phyloP scores from a whole-genome alignment of 768 basidiomycete species.

The Naganishia vishniacii region DNA sequence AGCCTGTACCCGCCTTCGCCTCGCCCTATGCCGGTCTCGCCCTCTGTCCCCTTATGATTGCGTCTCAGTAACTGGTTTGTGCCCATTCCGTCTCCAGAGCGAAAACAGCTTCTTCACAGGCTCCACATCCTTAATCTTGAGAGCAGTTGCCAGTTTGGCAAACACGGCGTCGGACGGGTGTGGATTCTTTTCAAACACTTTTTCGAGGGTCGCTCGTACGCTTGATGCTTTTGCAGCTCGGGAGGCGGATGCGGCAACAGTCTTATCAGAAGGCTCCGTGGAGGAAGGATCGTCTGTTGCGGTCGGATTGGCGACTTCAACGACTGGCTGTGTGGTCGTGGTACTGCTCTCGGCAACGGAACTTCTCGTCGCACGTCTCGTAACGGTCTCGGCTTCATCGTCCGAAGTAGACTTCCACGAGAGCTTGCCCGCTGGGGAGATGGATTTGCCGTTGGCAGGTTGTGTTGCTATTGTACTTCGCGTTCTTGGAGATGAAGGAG shows the following conservation, averaged over 20 bases:
- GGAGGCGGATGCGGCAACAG: neutral
- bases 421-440: neutral
- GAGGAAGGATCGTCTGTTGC: neutral
- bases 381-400: too few species aligned
- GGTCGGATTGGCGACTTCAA: neutral
- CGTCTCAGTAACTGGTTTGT: too few species aligned
- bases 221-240: neutral
- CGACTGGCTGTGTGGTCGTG: neutral
- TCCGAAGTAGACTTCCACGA: neutral
- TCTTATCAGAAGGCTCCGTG: neutral
- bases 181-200: conserved; percentile 16
- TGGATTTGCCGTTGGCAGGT: neutral
- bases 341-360: neutral
- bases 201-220: conserved; percentile 7
- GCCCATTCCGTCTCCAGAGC: conserved; percentile 8
- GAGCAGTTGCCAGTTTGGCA: neutral
- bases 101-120: conserved; percentile 14
- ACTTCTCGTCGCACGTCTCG: too few species aligned
- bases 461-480: neutral
- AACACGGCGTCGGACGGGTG: conserved; percentile 2
- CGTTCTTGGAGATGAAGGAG: neutral
- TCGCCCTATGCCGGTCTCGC: too few species aligned
- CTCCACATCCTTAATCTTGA: conserved; percentile 18
- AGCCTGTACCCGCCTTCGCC: too few species aligned
- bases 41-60: too few species aligned